Evolutionary conservation across 352 stramenopile species (phyloP), one percentile per base, ranked within the genome.

Genomic region (Globisporangium polare): DNA sequence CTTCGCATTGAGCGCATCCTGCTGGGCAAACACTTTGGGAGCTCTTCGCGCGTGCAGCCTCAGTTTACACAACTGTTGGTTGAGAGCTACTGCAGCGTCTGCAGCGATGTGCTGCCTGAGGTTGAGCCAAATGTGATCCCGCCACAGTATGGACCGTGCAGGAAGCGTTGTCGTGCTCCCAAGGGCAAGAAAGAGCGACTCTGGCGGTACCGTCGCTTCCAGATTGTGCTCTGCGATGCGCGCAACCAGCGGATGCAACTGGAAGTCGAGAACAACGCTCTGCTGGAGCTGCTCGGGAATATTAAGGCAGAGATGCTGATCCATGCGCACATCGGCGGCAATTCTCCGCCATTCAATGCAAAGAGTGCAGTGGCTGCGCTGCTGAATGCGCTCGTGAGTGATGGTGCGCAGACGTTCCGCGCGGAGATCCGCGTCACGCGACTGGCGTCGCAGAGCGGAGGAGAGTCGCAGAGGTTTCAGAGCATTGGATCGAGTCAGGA

Each of bases 191-290:
- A 60, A 35, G 66, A 72, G 31, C 59, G 35, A 5, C 46, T 58
- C 20, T 90, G 78, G 76, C 71, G 77, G 10, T 90, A 88, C 62
- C 74, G 76, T n/a, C 55, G 33, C 10, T 61, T 86, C 24, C 58
- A 53, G 20, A 73, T 90, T 39, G 67, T 80, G 54, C 61, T 88
- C 27, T 63, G 67, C 1, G 80, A 88, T 24, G 51, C 41, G 22
- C 50, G 54, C 8, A 67, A 72, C 31, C 66, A 76, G 12, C 63
- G 67, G 22, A 41, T 86, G 2, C 68, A 72, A n/a, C 65, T 84
- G 41, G 22, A 74, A 29, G 73, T 74, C 2, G 57, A 72, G 6
- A 65, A 66, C 20, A 35, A 66, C 31, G 71, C 74, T 17, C 57
- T 66, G 17, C 55, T 71, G 33, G 63, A 74, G 53, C 68, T 90